Conservation (phyloP, 495 filamentous ascomycete genomes). For the Penicillium cosmopolitanum region DNA sequence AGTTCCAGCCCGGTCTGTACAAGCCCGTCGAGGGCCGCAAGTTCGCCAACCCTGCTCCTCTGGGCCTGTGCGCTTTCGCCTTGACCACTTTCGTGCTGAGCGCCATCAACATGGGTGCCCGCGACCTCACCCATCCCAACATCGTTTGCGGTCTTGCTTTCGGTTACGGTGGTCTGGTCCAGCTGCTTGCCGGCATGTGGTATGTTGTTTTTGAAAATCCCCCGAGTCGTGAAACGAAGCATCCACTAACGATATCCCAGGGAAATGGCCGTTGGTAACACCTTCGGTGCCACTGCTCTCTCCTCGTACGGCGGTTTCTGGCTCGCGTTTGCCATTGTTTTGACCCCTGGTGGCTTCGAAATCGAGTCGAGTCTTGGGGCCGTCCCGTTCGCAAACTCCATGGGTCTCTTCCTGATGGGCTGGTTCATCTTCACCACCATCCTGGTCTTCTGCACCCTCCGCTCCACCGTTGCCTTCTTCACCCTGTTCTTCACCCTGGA, state of each 20-base stretch:
- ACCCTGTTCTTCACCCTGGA: constrained; percentile 92
- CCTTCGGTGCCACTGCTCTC: constrained; percentile 95
- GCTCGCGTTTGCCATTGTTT: constrained; percentile 85
- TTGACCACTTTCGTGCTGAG: constrained; percentile 94
- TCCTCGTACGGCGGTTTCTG: constrained; percentile 99
- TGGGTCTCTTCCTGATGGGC: constrained; percentile 86
- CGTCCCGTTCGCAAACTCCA: constrained; percentile 62
- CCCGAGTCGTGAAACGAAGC: not conserved
- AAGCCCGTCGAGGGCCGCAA: constrained; percentile 74
- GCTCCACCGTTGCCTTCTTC: constrained; percentile 97
- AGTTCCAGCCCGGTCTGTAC: constrained; percentile 95
- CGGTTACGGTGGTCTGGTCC: constrained; percentile 86
- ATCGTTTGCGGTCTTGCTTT: constrained; percentile 73
- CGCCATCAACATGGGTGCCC: constrained; percentile 75
- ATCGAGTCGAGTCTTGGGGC: constrained; percentile 40
- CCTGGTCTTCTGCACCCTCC: constrained; percentile 83
- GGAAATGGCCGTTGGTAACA: constrained; percentile 99
- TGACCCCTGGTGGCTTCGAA: constrained; percentile 77
- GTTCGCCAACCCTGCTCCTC: constrained; percentile 85
- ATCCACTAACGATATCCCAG: constrained; percentile 43
- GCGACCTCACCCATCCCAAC: constrained; percentile 62
- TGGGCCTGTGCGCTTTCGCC: constrained; percentile 88
- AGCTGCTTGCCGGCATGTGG: constrained; percentile 97
- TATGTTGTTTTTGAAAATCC: constrained; percentile 52
- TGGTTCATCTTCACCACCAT: constrained; percentile 99